Conservation (phyloP, 2,329 filamentous ascomycete species). For the Furcasterigmium sp. region DNA sequence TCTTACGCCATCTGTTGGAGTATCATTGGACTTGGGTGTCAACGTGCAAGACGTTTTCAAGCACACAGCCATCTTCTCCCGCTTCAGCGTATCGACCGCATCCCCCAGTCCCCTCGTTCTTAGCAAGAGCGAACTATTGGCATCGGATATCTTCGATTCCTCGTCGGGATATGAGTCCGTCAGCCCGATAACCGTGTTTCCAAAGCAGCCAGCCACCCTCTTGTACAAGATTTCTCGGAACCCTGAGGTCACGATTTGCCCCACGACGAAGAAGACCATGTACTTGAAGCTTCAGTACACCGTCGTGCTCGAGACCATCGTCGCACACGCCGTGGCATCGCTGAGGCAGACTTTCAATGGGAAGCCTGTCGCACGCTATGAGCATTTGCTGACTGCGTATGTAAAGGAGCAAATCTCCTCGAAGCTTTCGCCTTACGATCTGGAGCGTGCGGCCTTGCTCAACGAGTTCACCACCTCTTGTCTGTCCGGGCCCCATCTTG, state of each 20-base stretch:
- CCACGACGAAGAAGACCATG: slow-evolving; percentile 41
- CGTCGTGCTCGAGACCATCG: slow-evolving; percentile 70
- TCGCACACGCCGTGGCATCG: slow-evolving; percentile 38
- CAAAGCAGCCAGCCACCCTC: slow-evolving; percentile 74
- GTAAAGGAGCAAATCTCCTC: slow-evolving; percentile 38
- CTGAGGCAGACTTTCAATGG: slow-evolving; percentile 33
- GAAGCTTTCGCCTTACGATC: slow-evolving; percentile 41
- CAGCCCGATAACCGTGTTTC: slow-evolving; percentile 61
- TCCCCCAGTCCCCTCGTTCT: slow-evolving; percentile 70
- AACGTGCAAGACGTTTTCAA: slow-evolving; percentile 98
- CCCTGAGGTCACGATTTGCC: slow-evolving; percentile 18
- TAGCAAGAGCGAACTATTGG: slow-evolving; percentile 63
- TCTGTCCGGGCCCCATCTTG: slow-evolving; percentile 41
- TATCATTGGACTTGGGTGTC: slow-evolving; percentile 80
- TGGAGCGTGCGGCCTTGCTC: slow-evolving; percentile 52
- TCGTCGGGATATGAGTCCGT: slow-evolving; percentile 50
- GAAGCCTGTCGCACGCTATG: slow-evolving; percentile 38
- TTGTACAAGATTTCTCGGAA: slow-evolving; percentile 72
- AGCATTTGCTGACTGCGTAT: slow-evolving; percentile 37
- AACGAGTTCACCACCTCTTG: slow-evolving; percentile 45
- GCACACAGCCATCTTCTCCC: slow-evolving; percentile 72
- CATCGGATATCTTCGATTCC: slow-evolving; percentile 64
- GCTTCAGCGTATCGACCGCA: slow-evolving; percentile 84
- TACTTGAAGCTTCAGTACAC: slow-evolving; percentile 71
- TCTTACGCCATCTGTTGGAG: slow-evolving; percentile 57